Evolutionary conservation across 2,329 filamentous ascomycete genomes (phyloP).

Genomic region (Tolypocladium tropicale): DNA sequence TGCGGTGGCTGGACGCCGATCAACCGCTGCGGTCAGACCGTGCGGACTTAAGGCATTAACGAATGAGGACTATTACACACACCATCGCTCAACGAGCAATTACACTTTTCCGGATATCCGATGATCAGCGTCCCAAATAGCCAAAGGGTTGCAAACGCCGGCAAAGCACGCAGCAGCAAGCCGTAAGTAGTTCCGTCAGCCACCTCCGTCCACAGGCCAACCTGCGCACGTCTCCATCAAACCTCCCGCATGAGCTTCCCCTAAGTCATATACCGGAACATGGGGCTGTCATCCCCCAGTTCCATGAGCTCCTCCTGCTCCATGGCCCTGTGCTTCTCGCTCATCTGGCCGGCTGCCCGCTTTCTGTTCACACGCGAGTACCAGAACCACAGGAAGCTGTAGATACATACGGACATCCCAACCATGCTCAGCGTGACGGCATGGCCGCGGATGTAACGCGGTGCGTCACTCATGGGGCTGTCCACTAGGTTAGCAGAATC

Average conservation of each 20-base stretch:
- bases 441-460: constrained; percentile 52
- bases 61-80: not conserved
- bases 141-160: not conserved
- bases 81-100: not conserved
- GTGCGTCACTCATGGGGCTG: constrained; percentile 35
- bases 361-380: constrained; percentile 36
- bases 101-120: not conserved
- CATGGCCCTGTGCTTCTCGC: constrained; percentile 27
- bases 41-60: not conserved
- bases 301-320: constrained; percentile 37
- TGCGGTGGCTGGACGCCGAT: not conserved
- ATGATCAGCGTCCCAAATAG: not conserved
- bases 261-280: constrained; percentile 34
- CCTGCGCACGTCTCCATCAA: not conserved
- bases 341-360: constrained; percentile 27
- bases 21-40: not conserved
- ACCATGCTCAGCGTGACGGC: constrained; percentile 50
- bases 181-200: no score
- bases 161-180: not conserved
- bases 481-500: not conserved
- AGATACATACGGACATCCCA: constrained; percentile 40
- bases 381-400: constrained; percentile 43
- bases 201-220: not conserved
- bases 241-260: not conserved
- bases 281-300: constrained; percentile 41